These are phyloP conservation scores for Ogataea populi-albae DNA, from an alignment of 805 yeast species.

Conservation along the genomic window DNA sequence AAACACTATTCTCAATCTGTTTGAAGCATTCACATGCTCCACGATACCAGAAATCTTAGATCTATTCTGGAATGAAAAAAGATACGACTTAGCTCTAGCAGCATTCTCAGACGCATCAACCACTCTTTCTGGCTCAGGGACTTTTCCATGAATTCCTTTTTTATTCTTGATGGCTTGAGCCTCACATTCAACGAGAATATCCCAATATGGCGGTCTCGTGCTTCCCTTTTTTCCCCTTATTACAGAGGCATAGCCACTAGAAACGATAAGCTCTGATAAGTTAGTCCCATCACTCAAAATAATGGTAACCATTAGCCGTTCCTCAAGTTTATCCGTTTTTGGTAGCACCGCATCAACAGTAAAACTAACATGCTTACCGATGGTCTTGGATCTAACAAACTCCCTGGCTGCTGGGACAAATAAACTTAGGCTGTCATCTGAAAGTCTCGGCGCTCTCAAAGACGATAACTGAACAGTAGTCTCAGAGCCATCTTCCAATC, in stretches of 20 bases:
- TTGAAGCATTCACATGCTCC: slow-evolving; percentile 67
- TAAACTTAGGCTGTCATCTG: slow-evolving; percentile 54
- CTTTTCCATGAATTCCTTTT: slow-evolving; percentile 61
- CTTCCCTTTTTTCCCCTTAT: slow-evolving; percentile 71
- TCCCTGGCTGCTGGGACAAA: slow-evolving; percentile 69
- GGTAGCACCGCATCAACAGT: slow-evolving; percentile 63
- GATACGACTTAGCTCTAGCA: slow-evolving; percentile 69
- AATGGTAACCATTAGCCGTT: slow-evolving; percentile 63
- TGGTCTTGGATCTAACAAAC: slow-evolving; percentile 61
- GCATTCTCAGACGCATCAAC: slow-evolving; percentile 79
- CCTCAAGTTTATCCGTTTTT: slow-evolving; percentile 58
- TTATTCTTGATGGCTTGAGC: slow-evolving; percentile 52
- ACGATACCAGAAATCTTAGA: slow-evolving; percentile 64
- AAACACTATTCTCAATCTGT: slow-evolving; percentile 60
- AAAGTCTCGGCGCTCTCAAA: slow-evolving; percentile 66
- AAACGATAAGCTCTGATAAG: slow-evolving; percentile 57
- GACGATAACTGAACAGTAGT: slow-evolving; percentile 73
- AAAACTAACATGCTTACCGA: slow-evolving; percentile 68
- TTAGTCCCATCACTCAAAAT: slow-evolving; percentile 50
- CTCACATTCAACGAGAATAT: slow-evolving; percentile 68
- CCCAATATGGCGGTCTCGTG: slow-evolving; percentile 76
- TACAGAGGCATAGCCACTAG: slow-evolving; percentile 73
- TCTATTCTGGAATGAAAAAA: slow-evolving; percentile 66
- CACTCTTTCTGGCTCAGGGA: slow-evolving; percentile 55
- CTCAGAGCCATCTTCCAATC: slow-evolving; percentile 50